Evolutionary conservation across 2,329 filamentous ascomycete species (phyloP), one percentile per base, ranked within the genome.

Genomic region (Keithomyces neogunnii): DNA sequence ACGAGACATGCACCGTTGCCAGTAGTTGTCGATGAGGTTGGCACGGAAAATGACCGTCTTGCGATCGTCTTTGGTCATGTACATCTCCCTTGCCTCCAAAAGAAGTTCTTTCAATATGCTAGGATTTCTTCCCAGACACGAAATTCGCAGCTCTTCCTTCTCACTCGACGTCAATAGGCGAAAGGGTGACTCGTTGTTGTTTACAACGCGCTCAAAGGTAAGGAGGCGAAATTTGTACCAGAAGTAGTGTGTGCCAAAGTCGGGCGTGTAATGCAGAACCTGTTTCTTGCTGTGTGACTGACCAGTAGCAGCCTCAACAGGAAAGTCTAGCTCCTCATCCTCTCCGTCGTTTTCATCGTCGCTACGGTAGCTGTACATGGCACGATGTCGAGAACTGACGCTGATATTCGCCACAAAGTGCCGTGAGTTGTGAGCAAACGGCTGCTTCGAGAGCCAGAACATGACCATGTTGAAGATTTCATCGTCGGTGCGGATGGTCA

Each of bases 381-480:
- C 72, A 70, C 74, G 80, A 48, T 66, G 69, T 11, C 78, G 71
- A 3, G 73, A 80, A 59, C 74, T 78, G 36, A 83, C 61, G 58
- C 78, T 79, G 5, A 82, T 84, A 60, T 84, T 84, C 40, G 81
- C 85, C 9, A 87, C 74, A 56, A 86, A 85, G 44, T 75, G 75
- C 11, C 81, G 79, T 0, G 82, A 78, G 4, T 70, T 68, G 54
- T 77, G 74, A 26, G 81, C 74, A 56, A 87, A 86, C 3, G 69
- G 64, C 64, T 88, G 84, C 35, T 71, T 67, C 2, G 83, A 75
- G 2, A 88, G 75, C 85, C 85, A 88, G 30, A 73, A 74, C 82
- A 88, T 86, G 40, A 88, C 60, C 60, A 86, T 85, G 61, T 84
- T 84, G 69, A 86, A 88, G 51, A 86, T 80, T 62, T 88, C 85